Evolutionary conservation across 208 protist genomes (phyloP), one percentile per base, ranked within the genome.

Genomic region (Trypanosoma rangeli): DNA sequence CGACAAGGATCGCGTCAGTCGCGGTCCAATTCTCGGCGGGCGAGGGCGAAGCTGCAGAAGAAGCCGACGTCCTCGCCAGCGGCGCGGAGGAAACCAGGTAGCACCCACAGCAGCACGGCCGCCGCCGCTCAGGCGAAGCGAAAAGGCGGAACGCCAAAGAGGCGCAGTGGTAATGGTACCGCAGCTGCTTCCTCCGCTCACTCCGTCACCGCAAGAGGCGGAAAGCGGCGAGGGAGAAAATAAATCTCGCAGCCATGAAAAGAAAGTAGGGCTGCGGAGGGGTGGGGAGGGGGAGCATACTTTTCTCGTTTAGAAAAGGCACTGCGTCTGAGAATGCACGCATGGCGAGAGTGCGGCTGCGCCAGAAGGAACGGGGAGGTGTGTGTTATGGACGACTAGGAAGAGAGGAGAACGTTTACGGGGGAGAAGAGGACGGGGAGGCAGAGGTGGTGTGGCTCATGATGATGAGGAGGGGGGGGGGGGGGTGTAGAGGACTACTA

Each of bases 211-310:
- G 56, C 18, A 72, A 52, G 48, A 68, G 64, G 13, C 70, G 54
- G 44, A 37, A 76, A 70, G 60, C 69, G 66, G 24, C 54, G 46
- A 64, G 69, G 29, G 44, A 39, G 54, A 76, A 62, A 39, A 28
- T 73, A 33, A 44, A 28, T 48, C 15, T 13, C 60, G 46, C 56
- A 48, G 39, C 13, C 37, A 28, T 37, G 9, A 37, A 37, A 2
- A 37, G 7, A 37, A 37, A 37, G 7, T 37, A 37, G 7, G 33
- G 4, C 33, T 2, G 33, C 7, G 33, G 7, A 7, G 33, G 33
- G n/a, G n/a, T n/a, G n/a, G n/a, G n/a, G n/a, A n/a, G n/a, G n/a
- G n/a, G n/a, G n/a, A n/a, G n/a, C n/a, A 37, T 9, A 37, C 33
- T 9, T 9, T 37, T 37, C 33, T 37, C 33, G 33, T 37, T 37